Evolutionary conservation across 2,329 filamentous ascomycete genomes (phyloP).

Genomic region (Anisogramma anomala): DNA sequence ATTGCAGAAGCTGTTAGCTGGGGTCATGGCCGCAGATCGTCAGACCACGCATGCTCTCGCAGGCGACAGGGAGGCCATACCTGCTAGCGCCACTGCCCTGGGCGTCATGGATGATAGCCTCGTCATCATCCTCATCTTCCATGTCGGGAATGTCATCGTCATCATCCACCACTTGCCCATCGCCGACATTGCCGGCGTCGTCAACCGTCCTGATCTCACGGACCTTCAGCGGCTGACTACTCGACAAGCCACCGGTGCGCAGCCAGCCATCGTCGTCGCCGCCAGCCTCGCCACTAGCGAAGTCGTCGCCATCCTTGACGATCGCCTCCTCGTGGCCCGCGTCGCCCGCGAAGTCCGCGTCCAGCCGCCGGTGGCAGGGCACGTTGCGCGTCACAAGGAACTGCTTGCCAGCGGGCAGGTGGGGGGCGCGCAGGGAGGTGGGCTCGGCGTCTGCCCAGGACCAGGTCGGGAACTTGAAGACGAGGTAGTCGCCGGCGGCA

Average conservation of each 20-base stretch:
- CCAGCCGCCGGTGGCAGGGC: slow-evolving; percentile 80
- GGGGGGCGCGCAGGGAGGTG: slow-evolving; percentile 63
- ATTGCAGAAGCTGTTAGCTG: slow-evolving; percentile 31
- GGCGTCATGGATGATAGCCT: slow-evolving; percentile 84
- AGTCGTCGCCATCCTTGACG: slow-evolving; percentile 66
- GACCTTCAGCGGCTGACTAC: slow-evolving; percentile 63
- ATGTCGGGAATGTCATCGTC: slow-evolving; percentile 91
- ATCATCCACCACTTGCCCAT: slow-evolving; percentile 56
- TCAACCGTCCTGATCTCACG: slow-evolving; percentile 80
- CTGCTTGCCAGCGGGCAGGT: slow-evolving; percentile 84
- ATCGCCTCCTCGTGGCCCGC: slow-evolving; percentile 78
- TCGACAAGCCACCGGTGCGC: slow-evolving; percentile 68
- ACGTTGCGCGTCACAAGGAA: slow-evolving; percentile 91
- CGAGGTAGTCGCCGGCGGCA: slow-evolving; percentile 88
- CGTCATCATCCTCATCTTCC: slow-evolving; percentile 95
- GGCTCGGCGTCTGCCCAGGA: slow-evolving; percentile 85
- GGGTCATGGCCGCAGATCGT: slow-evolving; percentile 7
- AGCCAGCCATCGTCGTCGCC: slow-evolving; percentile 83
- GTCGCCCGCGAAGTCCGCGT: slow-evolving; percentile 86
- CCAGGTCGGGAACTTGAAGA: slow-evolving; percentile 99
- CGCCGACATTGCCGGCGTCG: slow-evolving; percentile 75
- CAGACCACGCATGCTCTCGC: not conserved
- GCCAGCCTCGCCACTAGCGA: slow-evolving; percentile 31
- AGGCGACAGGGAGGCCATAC: slow-evolving; percentile 21
- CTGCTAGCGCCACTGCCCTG: slow-evolving; percentile 35